A percentile compares a stretch with the other conserved stretches of the same genome.
These are phyloP conservation scores for Monilinia aucupariae DNA, from an alignment of 2,329 filamentous ascomycete species.

Conservation along the genomic window DNA sequence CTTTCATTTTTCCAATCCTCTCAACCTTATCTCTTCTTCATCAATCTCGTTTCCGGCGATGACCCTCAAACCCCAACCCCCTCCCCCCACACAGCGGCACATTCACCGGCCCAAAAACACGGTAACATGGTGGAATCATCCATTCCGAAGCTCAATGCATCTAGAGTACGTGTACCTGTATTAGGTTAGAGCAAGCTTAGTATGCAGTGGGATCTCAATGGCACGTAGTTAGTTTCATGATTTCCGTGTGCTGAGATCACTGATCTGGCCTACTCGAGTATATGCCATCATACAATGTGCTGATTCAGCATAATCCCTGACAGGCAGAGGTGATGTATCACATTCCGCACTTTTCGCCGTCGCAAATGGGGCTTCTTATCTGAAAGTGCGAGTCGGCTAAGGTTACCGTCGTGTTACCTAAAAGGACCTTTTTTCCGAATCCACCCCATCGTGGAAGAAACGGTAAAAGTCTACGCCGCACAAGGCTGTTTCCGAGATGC, in stretches of 20 bases:
- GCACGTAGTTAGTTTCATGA: no score
- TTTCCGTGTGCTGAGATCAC: no score
- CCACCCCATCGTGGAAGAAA: not conserved
- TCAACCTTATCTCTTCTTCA: not conserved
- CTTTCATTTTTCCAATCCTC: not conserved
- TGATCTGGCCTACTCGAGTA: no score
- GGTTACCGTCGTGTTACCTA: slow-evolving; percentile 7
- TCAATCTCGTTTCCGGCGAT: not conserved
- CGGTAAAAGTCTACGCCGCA: not conserved
- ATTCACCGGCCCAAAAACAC: not conserved
- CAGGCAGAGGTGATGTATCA: slow-evolving; percentile 3
- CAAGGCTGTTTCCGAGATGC: not conserved
- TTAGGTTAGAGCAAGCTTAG: no score
- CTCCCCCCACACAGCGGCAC: slow-evolving; percentile 1
- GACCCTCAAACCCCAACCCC: not conserved
- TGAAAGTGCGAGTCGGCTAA: not conserved
- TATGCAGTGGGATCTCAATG: no score
- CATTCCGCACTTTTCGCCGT: not conserved
- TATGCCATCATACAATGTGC: no score
- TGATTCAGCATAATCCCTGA: no score
- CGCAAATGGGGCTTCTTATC: slow-evolving; percentile 1
- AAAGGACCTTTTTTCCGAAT: slow-evolving; percentile 10
- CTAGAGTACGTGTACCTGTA: no score
- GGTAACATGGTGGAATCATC: slow-evolving; percentile 7
- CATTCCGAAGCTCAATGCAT: slow-evolving; percentile 5